Conservation (phyloP, 495 filamentous ascomycete species). For the Penicillium cosmopolitanum region DNA sequence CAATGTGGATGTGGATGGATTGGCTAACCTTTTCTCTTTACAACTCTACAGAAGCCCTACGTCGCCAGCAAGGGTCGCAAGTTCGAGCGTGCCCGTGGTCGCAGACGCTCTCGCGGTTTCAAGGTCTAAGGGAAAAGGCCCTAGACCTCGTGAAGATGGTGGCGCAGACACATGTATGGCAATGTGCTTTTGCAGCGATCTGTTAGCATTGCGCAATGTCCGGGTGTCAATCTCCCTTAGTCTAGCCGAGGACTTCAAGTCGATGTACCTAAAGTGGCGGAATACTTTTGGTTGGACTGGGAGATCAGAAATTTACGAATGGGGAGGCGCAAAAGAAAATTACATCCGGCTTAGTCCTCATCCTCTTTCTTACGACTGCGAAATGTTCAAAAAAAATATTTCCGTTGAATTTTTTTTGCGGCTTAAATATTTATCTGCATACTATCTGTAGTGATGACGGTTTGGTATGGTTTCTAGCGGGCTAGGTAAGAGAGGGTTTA, state of each 20-base stretch:
- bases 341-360: constrained; percentile 39
- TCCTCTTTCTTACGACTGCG: constrained; percentile 31
- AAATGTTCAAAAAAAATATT: constrained; percentile 32
- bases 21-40: constrained; percentile 8
- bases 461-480: no score
- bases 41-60: constrained; percentile 75
- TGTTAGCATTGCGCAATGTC: constrained; percentile 13
- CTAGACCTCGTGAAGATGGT: constrained; percentile 18
- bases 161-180: constrained; percentile 13
- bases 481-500: background rate
- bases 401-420: constrained; percentile 14
- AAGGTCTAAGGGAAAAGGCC: constrained; percentile 73
- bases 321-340: constrained; percentile 37
- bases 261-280: constrained; percentile 33
- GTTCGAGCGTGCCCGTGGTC: constrained; percentile 97
- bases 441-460: no score
- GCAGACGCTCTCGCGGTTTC: constrained; percentile 95
- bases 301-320: constrained; percentile 30
- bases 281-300: constrained; percentile 28
- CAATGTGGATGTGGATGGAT: background rate
- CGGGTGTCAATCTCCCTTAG: constrained; percentile 24
- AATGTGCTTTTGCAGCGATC: constrained; percentile 9
- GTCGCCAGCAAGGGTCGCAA: constrained; percentile 98
- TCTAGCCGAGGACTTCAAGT: constrained; percentile 28
- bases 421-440: background rate